A percentile compares a stretch with the other conserved stretches of the same genome.
These are phyloP conservation scores for Paecilomyces sp. DNA, from an alignment of 2,329 filamentous ascomycete species.

Conservation along the genomic window DNA sequence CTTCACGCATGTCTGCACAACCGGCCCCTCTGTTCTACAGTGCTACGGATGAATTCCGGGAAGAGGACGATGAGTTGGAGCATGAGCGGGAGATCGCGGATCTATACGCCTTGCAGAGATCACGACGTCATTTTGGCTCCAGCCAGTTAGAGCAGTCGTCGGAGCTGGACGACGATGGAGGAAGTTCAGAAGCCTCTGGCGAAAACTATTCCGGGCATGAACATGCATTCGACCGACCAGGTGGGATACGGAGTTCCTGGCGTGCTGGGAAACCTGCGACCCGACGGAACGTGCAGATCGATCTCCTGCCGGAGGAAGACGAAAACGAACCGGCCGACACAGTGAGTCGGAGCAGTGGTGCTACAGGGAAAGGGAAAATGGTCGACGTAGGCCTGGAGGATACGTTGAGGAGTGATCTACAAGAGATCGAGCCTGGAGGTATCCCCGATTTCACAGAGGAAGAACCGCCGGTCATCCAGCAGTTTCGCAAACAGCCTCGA, in stretches of 20 bases:
- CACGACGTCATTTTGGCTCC: conserved; percentile 77
- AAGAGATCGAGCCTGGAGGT: conserved; percentile 36
- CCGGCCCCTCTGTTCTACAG: conserved; percentile 94
- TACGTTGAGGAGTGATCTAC: conserved; percentile 42
- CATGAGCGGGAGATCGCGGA: conserved; percentile 89
- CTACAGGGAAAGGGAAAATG: conserved; percentile 59
- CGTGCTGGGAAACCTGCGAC: conserved; percentile 39
- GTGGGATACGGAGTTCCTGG: conserved; percentile 53
- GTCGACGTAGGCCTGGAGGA: conserved; percentile 81
- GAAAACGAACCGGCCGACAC: conserved; percentile 24
- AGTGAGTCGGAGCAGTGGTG: conserved; percentile 32
- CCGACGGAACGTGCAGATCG: conserved; percentile 29
- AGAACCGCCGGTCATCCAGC: conserved; percentile 47
- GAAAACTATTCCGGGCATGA: conserved; percentile 38
- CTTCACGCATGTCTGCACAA: conserved; percentile 65
- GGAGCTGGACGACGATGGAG: conserved; percentile 69
- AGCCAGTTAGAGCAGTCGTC: conserved; percentile 79
- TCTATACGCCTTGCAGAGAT: conserved; percentile 83
- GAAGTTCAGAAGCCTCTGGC: conserved; percentile 49
- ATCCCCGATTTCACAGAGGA: conserved; percentile 39
- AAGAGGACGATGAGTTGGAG: conserved; percentile 89
- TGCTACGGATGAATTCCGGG: conserved; percentile 79
- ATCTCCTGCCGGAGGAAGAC: conserved; percentile 25
- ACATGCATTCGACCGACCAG: conserved; percentile 33
- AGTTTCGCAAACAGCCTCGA: conserved; percentile 43